Evolutionary conservation across 192 early-diverging fungal species (phyloP).

Genomic region (Lobosporangium transversale): DNA sequence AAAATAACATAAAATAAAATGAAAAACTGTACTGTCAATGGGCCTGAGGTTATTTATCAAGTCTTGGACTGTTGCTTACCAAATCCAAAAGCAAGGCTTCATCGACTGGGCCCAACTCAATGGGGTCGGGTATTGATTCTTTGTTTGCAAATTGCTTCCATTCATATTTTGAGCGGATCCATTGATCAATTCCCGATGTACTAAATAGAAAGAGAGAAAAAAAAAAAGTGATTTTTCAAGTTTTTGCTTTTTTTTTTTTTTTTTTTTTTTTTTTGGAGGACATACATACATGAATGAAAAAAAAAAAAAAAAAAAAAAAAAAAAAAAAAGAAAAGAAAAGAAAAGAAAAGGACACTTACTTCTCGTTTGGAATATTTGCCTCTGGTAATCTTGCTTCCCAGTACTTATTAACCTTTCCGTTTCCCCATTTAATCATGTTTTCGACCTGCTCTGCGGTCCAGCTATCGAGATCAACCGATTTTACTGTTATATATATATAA

Average conservation of each 20-base stretch:
- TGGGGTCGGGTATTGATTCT: slow-evolving; percentile 79
- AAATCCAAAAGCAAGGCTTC: slow-evolving; percentile 28
- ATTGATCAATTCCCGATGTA: slow-evolving; percentile 69
- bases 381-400: slow-evolving; percentile 66
- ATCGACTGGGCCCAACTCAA: slow-evolving; percentile 56
- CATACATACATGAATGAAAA: no score
- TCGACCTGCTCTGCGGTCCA: slow-evolving; percentile 86
- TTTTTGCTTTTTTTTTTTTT: no score
- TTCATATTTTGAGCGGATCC: slow-evolving; percentile 86
- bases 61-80: not conserved
- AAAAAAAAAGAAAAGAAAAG: no score
- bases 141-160: slow-evolving; percentile 78
- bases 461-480: slow-evolving; percentile 83
- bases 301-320: not conserved
- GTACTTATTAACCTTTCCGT: slow-evolving; percentile 74
- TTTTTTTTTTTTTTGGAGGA: no score
- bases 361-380: slow-evolving; percentile 61
- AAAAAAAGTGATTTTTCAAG: not conserved
- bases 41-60: not conserved
- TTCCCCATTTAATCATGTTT: slow-evolving; percentile 85
- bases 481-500: no score
- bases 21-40: not conserved
- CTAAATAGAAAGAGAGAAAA: not conserved
- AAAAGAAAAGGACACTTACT: no score
- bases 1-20: not conserved